phyloP scores from a whole-genome alignment of 257 asterid species.

The Orobanche coerulescens region DNA sequence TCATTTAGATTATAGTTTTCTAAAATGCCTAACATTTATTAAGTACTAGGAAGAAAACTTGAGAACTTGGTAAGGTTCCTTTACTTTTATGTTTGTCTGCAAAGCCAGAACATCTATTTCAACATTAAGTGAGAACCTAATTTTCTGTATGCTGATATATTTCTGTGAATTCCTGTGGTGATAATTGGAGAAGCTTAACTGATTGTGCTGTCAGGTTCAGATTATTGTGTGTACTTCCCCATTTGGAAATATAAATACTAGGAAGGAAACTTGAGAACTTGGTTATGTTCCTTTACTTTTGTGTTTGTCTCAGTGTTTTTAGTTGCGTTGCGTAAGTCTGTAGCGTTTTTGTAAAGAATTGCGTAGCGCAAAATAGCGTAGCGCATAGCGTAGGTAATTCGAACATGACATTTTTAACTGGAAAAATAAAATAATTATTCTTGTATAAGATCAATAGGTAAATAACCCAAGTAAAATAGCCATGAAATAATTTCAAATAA shows the following conservation, averaged over 20 bases:
- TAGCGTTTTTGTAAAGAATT: no score
- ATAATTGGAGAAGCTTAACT: neutral
- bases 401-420: no score
- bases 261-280: constrained; percentile 9
- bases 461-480: no score
- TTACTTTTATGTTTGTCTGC: neutral
- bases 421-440: no score
- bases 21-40: constrained; percentile 6
- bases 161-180: neutral
- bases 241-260: constrained; percentile 1
- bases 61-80: constrained; percentile 9
- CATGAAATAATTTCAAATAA: no score
- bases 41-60: neutral
- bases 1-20: neutral
- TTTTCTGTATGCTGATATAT: constrained; percentile 6
- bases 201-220: no score
- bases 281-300: neutral
- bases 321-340: no score
- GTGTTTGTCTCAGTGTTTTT: no score
- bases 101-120: constrained; percentile 9
- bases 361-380: no score
- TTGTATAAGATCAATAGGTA: no score
- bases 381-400: no score
- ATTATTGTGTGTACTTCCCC: neutral
- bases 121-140: constrained; percentile 1